A percentile compares a stretch with the other conserved stretches of the same genome.
phyloP scores from a whole-genome alignment of 2,329 filamentous ascomycete genomes.

The Chaetomium sp. region DNA sequence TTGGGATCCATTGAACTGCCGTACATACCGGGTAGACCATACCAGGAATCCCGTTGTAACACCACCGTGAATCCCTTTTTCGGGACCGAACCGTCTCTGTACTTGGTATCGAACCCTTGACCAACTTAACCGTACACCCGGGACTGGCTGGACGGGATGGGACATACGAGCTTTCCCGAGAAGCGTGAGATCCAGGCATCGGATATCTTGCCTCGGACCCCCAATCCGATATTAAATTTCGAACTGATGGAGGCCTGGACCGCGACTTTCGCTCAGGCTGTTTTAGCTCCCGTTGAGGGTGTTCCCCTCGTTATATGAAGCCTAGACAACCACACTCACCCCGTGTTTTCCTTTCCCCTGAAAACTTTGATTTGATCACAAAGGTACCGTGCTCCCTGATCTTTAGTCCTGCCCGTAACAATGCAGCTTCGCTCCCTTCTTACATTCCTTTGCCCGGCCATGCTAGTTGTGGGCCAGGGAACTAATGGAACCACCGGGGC shows the following conservation, averaged over 20 bases:
- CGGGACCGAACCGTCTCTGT: background rate
- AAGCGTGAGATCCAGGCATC: background rate
- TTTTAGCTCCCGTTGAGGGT: too few relatives aligned
- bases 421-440: background rate
- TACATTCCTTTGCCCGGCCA: conserved; percentile 14
- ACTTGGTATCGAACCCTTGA: background rate
- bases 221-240: conserved; percentile 4
- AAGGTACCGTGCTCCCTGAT: too few relatives aligned
- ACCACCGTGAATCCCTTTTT: too few relatives aligned
- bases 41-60: too few relatives aligned
- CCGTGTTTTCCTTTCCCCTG: too few relatives aligned
- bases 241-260: too few relatives aligned
- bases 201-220: background rate
- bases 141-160: background rate
- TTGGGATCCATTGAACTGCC: background rate
- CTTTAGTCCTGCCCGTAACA: background rate
- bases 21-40: too few relatives aligned
- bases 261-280: too few relatives aligned
- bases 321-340: too few relatives aligned
- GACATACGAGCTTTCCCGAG: background rate
- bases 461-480: conserved; percentile 14
- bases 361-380: too few relatives aligned
- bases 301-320: too few relatives aligned
- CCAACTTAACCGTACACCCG: conserved; percentile 21
- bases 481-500: conserved; percentile 18